Conservation (phyloP, 2,329 filamentous ascomycete genomes). For the Colletotrichum lentis region DNA sequence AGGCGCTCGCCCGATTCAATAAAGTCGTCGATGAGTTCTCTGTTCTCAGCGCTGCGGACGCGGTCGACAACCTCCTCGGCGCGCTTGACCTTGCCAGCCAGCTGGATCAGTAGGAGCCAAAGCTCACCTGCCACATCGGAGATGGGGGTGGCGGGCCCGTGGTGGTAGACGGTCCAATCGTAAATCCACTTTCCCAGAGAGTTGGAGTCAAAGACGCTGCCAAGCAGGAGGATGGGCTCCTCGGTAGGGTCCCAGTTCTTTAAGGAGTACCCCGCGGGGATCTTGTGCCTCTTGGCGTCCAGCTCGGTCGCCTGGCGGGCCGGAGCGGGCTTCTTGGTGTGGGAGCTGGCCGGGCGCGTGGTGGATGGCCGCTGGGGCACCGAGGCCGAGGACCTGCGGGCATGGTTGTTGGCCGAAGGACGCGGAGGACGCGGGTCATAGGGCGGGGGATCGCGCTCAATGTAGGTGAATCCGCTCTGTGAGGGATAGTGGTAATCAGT, state of each 20-base stretch:
- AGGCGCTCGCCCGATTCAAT: constrained; percentile 87
- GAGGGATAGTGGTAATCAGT: constrained; percentile 67
- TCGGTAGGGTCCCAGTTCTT: constrained; percentile 99
- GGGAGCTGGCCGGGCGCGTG: constrained; percentile 56
- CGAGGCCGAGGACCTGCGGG: constrained; percentile 59
- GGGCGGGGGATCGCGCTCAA: constrained; percentile 46
- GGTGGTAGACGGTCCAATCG: constrained; percentile 96
- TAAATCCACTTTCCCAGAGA: constrained; percentile 99
- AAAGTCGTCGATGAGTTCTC: constrained; percentile 88
- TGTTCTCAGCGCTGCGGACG: constrained; percentile 76
- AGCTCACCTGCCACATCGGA: constrained; percentile 92
- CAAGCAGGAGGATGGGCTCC: constrained; percentile 90
- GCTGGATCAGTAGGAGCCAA: constrained; percentile 93
- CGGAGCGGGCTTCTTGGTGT: constrained; percentile 52
- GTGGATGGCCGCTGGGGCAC: constrained; percentile 63
- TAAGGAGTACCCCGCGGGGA: constrained; percentile 88
- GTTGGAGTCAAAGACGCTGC: constrained; percentile 97
- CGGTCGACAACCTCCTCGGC: constrained; percentile 79
- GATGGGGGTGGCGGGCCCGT: constrained; percentile 82
- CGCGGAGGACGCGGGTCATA: constrained; percentile 56
- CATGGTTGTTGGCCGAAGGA: constrained; percentile 53
- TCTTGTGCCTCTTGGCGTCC: constrained; percentile 72
- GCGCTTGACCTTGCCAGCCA: constrained; percentile 92
- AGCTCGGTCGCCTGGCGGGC: constrained; percentile 61
- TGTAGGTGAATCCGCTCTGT: constrained; percentile 57